Conservation (phyloP, 768 basidiomycete species). For the Phanerochaete sordida region DNA sequence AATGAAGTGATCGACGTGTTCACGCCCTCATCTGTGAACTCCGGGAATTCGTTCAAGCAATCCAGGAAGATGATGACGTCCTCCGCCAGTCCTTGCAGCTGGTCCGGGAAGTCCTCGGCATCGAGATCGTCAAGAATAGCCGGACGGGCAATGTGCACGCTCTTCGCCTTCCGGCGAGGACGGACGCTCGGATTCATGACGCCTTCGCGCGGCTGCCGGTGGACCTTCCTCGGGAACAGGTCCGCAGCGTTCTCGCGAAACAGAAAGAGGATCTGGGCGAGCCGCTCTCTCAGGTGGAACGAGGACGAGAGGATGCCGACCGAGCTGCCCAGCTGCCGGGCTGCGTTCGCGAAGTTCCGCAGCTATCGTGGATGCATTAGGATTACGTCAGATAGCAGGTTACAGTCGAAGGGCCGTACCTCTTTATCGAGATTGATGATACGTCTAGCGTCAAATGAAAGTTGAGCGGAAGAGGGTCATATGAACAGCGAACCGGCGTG, state of each 20-base stretch:
- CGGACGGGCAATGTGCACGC: slow-evolving; percentile 47
- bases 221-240: slow-evolving; percentile 67
- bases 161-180: slow-evolving; percentile 30
- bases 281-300: slow-evolving; percentile 64
- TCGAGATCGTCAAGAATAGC: slow-evolving; percentile 55
- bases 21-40: slow-evolving; percentile 69
- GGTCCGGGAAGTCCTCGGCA: slow-evolving; percentile 61
- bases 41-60: slow-evolving; percentile 75
- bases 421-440: slow-evolving; percentile 65
- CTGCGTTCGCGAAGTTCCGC: slow-evolving; percentile 72
- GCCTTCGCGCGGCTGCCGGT: slow-evolving; percentile 37
- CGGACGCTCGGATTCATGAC: slow-evolving; percentile 33
- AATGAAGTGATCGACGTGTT: slow-evolving; percentile 66
- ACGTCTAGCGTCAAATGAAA: slow-evolving; percentile 33
- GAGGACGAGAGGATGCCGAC: slow-evolving; percentile 75
- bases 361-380: slow-evolving; percentile 39
- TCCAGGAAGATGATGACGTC: slow-evolving; percentile 67
- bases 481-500: background rate
- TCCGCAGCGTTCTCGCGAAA: slow-evolving; percentile 76
- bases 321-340: slow-evolving; percentile 73
- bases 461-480: slow-evolving; percentile 6
- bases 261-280: slow-evolving; percentile 65
- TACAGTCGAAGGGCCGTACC: slow-evolving; percentile 29
- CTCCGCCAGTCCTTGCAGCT: slow-evolving; percentile 58
- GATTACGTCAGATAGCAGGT: background rate